Percentiles rank a stretch among this genome's conserved stretches.
Evolutionary conservation across 768 basidiomycete genomes (phyloP).

Genomic region (Suillus weaverae): DNA sequence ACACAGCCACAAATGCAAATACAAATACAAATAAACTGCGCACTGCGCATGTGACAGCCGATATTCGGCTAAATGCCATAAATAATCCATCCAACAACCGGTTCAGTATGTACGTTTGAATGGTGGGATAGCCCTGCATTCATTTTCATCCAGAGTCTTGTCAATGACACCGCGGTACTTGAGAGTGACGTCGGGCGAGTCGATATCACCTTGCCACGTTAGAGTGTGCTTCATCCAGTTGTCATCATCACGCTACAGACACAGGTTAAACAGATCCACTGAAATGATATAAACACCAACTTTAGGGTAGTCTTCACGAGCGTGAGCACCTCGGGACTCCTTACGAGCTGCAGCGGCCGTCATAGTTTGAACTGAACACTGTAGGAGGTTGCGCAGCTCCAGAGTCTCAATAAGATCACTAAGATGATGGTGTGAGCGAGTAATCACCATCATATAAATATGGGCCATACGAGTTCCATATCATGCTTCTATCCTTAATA

Average conservation of each 20-base stretch:
- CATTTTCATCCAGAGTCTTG: constrained; percentile 89
- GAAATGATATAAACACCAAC: constrained; percentile 39
- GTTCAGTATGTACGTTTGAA: constrained; percentile 92
- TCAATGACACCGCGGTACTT: constrained; percentile 86
- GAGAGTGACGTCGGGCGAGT: constrained; percentile 82
- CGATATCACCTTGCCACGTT: constrained; percentile 80
- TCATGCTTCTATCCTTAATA: constrained; percentile 98
- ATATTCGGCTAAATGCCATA: too few relatives aligned
- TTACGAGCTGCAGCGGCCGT: constrained; percentile 90
- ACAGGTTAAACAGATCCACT: constrained; percentile 6
- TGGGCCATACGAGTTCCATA: constrained; percentile 93
- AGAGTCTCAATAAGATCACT: constrained; percentile 97
- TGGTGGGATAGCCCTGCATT: constrained; percentile 95
- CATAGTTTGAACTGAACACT: constrained; percentile 95
- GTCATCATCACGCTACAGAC: constrained; percentile 79
- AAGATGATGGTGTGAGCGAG: constrained; percentile 13
- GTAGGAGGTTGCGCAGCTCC: constrained; percentile 93
- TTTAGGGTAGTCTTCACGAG: constrained; percentile 95
- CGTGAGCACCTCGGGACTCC: constrained; percentile 98
- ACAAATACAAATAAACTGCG: constrained; percentile 27
- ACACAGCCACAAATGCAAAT: constrained; percentile 25
- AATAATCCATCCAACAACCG: background rate
- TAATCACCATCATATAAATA: constrained; percentile 4
- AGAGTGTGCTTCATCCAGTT: constrained; percentile 96
- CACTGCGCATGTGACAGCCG: too few relatives aligned